These are phyloP conservation scores for Aegilops longissima DNA, from an alignment of 176 grass and related monocot species.

Conservation along the genomic window DNA sequence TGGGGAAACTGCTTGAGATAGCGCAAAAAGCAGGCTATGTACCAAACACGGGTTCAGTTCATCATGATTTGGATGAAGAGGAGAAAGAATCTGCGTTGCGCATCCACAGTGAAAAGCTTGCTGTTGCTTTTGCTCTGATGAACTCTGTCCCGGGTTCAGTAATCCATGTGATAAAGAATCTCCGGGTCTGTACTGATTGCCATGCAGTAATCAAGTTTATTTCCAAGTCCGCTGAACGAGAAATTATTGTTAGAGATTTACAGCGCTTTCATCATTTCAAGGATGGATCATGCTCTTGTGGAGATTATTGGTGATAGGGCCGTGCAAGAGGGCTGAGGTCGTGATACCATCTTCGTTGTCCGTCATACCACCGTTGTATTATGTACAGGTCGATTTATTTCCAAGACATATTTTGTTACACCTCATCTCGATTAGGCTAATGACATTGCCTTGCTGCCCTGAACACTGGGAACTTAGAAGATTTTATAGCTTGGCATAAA, in stretches of 20 bases:
- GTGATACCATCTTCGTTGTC: conserved; percentile 4
- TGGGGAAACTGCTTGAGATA: conserved; percentile 70
- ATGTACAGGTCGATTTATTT: background rate
- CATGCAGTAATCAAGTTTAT: conserved; percentile 81
- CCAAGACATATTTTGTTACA: background rate
- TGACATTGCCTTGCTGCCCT: background rate
- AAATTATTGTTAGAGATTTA: conserved; percentile 80
- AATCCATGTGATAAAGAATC: conserved; percentile 91
- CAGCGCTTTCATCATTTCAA: conserved; percentile 91
- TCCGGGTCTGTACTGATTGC: conserved; percentile 82
- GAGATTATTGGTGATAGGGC: conserved; percentile 72
- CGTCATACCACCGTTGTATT: conserved; percentile 1
- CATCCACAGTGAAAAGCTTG: conserved; percentile 91
- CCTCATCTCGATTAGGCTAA: conserved; percentile 3
- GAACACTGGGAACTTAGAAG: background rate
- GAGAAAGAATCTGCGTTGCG: conserved; percentile 72
- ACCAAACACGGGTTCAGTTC: conserved; percentile 77
- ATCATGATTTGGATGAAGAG: conserved; percentile 90
- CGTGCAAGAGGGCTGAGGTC: background rate
- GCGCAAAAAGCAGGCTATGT: conserved; percentile 80
- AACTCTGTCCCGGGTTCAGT: conserved; percentile 58
- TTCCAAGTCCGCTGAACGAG: conserved; percentile 54
- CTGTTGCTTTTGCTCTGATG: conserved; percentile 86
- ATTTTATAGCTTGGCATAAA: background rate
- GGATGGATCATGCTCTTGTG: conserved; percentile 77